Evolutionary conservation across 176 grass and related monocot genomes (phyloP), one percentile per base, ranked within the genome.

Genomic region (Eleusine indica): DNA sequence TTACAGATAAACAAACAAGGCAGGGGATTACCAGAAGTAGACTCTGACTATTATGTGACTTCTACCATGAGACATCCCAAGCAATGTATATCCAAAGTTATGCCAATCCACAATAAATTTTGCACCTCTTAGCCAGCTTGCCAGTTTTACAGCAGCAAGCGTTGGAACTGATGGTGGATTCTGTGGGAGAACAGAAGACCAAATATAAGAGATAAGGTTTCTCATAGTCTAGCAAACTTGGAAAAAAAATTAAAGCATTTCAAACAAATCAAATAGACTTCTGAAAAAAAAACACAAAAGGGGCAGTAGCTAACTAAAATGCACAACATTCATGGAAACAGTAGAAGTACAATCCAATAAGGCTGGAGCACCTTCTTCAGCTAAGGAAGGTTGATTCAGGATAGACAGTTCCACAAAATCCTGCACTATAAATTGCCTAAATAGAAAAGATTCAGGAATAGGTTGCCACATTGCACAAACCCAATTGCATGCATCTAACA

Each of bases 121-220:
- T 39, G 97, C 89, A 43, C 86, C 62, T 88, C 91, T 96, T 75
- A 99, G 37, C 89, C 91, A 91, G 46, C 93, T 96, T 79, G 77
- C 88, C 48, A 99, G 70, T 87, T 99, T 99, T 19, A 99, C 97
- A 73, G 97, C 91, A 81, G 97, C 89, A 52, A 99, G 79, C 39
- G 93, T 96, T 74, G 97, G 97, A 86, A 99, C 97, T 21, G 93
- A 99, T 60, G 97, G 97, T 86, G 93, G 97, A 85, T 99, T 99
- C 97, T 99, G 66, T 89, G 66, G 40, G 73, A 74, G 38, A 79
- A 75, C 61, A 60, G 49, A 91, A 51, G 37, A 57, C 64, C 37
- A 81, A 77, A 66, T 67, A 79, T 30, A n/a, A 89, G 38, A 74
- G 73, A 89, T 89, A 19, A 89, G 47, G 40, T 68, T 1, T 38